Evolutionary conservation across 148 eudicot genomes (phyloP).

Genomic region (Hydrangea macrophylla): DNA sequence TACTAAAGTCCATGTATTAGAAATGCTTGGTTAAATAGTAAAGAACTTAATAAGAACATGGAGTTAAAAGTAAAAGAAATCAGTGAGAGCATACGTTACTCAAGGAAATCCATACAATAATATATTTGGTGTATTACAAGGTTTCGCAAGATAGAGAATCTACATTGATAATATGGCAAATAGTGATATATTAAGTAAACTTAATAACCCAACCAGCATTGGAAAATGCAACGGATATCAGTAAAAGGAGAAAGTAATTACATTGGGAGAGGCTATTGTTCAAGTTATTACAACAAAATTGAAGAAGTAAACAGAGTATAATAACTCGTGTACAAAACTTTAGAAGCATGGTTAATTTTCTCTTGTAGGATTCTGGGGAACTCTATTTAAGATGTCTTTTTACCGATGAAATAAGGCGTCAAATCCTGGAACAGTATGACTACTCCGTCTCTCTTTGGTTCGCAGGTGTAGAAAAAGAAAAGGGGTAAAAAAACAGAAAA

Average conservation of each 20-base stretch:
- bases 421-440: too few relatives aligned
- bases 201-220: neutral
- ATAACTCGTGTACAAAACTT: too few relatives aligned
- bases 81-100: neutral
- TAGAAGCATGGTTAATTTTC: too few relatives aligned
- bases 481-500: too few relatives aligned
- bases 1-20: constrained; percentile 1
- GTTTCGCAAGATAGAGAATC: neutral
- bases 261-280: neutral
- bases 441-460: too few relatives aligned
- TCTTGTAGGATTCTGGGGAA: neutral
- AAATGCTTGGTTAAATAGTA: neutral
- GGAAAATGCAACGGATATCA: neutral
- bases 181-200: neutral
- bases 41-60: neutral
- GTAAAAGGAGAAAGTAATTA: neutral
- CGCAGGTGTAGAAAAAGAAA: too few relatives aligned
- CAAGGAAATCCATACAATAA: neutral
- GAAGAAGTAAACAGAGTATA: too few relatives aligned
- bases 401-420: too few relatives aligned
- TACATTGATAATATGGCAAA: neutral
- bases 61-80: neutral
- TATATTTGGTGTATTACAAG: neutral
- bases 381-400: too few relatives aligned
- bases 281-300: too few relatives aligned